Evolutionary conservation across 2,329 filamentous ascomycete species (phyloP).

Genomic region (Xylariaceae sp.): DNA sequence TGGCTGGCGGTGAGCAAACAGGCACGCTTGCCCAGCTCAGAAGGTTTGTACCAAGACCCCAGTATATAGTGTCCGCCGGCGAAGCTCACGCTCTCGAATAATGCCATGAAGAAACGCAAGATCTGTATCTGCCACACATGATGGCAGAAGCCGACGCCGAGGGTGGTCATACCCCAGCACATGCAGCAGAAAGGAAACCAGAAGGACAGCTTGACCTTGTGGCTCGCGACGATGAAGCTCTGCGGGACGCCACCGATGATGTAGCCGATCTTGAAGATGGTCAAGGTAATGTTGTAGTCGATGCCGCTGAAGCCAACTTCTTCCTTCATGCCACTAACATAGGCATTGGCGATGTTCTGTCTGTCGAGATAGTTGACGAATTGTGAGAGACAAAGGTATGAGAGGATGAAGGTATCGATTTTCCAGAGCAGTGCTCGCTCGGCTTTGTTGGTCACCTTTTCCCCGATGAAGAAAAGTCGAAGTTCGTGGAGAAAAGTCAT

Average conservation of each 20-base stretch:
- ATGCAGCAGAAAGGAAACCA: not conserved
- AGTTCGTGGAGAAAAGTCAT: slow-evolving; percentile 1
- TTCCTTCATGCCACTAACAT: slow-evolving; percentile 3
- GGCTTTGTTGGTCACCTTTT: not conserved
- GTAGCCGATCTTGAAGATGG: slow-evolving; percentile 2
- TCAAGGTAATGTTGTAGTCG: not conserved
- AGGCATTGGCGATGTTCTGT: slow-evolving; percentile 1
- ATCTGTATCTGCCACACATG: slow-evolving; percentile 1
- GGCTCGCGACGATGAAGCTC: not conserved
- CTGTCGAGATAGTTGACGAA: slow-evolving; percentile 4
- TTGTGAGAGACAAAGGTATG: slow-evolving; percentile 1
- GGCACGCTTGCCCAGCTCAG: not conserved
- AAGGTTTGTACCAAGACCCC: not conserved
- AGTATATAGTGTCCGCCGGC: slow-evolving; percentile 1
- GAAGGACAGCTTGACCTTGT: not conserved
- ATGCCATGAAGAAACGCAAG: slow-evolving; percentile 1
- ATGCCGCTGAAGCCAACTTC: slow-evolving; percentile 1
- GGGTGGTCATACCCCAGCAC: not conserved
- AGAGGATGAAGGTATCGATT: slow-evolving; percentile 2
- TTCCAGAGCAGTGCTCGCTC: slow-evolving; percentile 1
- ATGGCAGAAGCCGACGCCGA: slow-evolving; percentile 2
- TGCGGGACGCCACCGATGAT: slow-evolving; percentile 1
- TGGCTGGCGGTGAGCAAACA: not conserved
- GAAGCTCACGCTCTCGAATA: slow-evolving; percentile 1
- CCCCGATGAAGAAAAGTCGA: slow-evolving; percentile 3